phyloP scores from a whole-genome alignment of 805 yeast genomes.

The Zygosaccharomyces lentus region DNA sequence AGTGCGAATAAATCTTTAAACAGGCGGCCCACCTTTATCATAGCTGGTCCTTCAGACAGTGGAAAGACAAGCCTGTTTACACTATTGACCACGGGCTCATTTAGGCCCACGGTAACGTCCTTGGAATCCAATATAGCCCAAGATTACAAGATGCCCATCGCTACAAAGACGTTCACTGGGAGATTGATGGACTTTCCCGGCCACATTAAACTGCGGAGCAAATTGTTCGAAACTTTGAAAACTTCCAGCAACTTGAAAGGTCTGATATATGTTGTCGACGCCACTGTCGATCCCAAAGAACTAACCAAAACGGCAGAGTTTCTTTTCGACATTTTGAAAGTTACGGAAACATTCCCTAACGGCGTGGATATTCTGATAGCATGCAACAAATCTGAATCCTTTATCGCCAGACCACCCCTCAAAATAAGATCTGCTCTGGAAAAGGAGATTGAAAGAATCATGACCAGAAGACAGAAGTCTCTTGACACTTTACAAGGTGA shows the following conservation, averaged over 20 bases:
- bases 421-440: slow-evolving; percentile 61
- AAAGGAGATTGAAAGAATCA: slow-evolving; percentile 52
- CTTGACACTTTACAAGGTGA: slow-evolving; percentile 42
- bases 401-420: slow-evolving; percentile 69
- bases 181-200: slow-evolving; percentile 83
- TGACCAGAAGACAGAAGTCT: slow-evolving; percentile 43
- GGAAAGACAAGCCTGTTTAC: slow-evolving; percentile 64
- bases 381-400: slow-evolving; percentile 80
- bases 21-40: slow-evolving; percentile 50
- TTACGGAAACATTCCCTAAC: slow-evolving; percentile 57
- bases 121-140: slow-evolving; percentile 44
- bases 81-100: slow-evolving; percentile 29
- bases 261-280: slow-evolving; percentile 71
- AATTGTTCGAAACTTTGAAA: slow-evolving; percentile 47
- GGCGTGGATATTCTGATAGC: slow-evolving; percentile 76
- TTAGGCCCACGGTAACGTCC: slow-evolving; percentile 45
- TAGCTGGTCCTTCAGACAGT: slow-evolving; percentile 58
- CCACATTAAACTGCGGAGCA: slow-evolving; percentile 65
- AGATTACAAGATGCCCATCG: slow-evolving; percentile 39
- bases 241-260: slow-evolving; percentile 52
- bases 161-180: slow-evolving; percentile 37
- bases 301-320: slow-evolving; percentile 54
- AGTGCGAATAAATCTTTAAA: slow-evolving; percentile 13
- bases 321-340: slow-evolving; percentile 53
- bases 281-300: slow-evolving; percentile 49